Evolutionary conservation across 257 asterid species (phyloP), one percentile per base, ranked within the genome.

Genomic region (Ballota nigra): DNA sequence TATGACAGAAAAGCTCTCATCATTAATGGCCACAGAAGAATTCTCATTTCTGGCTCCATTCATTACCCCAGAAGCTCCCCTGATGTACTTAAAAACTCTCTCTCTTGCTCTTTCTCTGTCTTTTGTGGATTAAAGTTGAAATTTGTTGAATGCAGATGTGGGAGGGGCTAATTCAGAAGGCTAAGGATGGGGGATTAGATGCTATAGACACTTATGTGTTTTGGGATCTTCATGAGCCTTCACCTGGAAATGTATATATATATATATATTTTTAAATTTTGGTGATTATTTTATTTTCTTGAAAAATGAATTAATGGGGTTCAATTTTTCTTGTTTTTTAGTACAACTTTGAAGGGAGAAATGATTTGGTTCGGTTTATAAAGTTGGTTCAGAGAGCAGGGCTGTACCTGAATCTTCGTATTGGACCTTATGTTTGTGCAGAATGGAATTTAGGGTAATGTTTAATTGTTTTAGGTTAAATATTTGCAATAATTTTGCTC

Each of bases 391-490:
- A 94, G 72, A 71, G 76, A 77, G 96, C 97, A 70, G 98, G 98
- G 74, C 77, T 94, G 4, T 94, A 84, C 77, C 69, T 89, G 23
- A 82, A 88, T 84, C 96, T 94, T 63, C 89, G 99, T 0, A 94
- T 94, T 79, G 99, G 99, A 60, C 99, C 99, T 80, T 94, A 89
- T 79, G 86, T 88, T 78, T 94, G 99, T 85, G 99, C 97, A 45
- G 97, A 94, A 78, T 94, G 99, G 99, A 91, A 91, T 63, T 94
- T 91, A 77, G 99, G 99, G 99, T 94, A 86, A 33, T 33, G 5
- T 33, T 33, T 33, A 28, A 29, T 6, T 33, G n/a, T 68, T 6
- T 13, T 23, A 24, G 41, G 8, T 40, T 78, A 49, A 28, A 49
- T 0, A 20, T 6, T 66, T 56, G 11, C 23, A 43, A 16, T 55